These are phyloP conservation scores for Calonectria montana DNA, from an alignment of 2,329 filamentous ascomycete species.

Conservation along the genomic window DNA sequence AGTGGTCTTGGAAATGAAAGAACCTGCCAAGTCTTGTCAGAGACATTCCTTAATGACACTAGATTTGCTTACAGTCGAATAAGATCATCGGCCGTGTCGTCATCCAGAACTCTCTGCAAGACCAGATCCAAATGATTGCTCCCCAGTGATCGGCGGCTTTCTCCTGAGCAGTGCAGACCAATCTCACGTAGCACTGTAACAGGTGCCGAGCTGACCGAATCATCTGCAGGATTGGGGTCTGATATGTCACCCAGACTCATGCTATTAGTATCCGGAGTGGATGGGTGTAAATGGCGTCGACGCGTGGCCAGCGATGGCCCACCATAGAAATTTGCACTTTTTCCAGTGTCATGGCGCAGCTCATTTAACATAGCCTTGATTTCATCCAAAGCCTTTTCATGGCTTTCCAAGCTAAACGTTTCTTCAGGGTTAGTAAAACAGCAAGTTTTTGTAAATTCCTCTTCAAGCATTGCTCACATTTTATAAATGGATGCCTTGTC, in stretches of 20 bases:
- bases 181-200: slow-evolving; percentile 6
- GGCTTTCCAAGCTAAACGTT: background rate
- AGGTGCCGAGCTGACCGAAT: background rate
- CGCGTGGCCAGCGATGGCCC: background rate
- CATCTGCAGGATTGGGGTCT: background rate
- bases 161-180: background rate
- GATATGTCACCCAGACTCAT: background rate
- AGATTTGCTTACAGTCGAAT: background rate
- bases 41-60: too few species aligned
- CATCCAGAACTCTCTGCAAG: background rate
- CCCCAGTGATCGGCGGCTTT: background rate
- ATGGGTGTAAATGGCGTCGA: background rate
- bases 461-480: background rate
- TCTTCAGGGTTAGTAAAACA: background rate
- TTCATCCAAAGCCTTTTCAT: background rate
- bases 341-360: background rate
- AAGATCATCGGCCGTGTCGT: background rate
- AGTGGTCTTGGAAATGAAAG: background rate
- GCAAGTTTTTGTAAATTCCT: background rate
- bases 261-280: too few species aligned
- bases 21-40: background rate
- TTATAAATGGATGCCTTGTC: background rate
- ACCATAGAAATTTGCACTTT: background rate
- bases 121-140: background rate
- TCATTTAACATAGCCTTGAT: background rate